A percentile compares a stretch with the other conserved stretches of the same genome.
Conservation (phyloP, 495 filamentous ascomycete species). For the Aspergillus avenaceus region DNA sequence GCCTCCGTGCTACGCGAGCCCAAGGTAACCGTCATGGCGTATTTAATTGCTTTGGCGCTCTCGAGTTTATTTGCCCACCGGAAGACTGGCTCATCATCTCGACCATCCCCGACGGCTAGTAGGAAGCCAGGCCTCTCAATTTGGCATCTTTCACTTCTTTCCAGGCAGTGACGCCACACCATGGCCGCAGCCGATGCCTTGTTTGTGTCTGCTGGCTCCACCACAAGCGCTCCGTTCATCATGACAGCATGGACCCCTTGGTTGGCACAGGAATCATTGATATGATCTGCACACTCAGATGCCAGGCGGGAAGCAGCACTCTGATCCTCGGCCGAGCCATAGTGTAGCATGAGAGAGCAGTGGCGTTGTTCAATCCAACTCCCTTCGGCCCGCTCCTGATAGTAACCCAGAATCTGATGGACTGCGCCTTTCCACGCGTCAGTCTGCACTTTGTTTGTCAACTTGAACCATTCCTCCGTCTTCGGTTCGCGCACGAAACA, state of each 20-base stretch:
- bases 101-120: conserved; percentile 80
- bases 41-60: conserved; percentile 48
- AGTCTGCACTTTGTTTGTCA: conserved; percentile 64
- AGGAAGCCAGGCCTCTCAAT: conserved; percentile 66
- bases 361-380: conserved; percentile 81
- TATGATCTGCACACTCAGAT: conserved; percentile 82
- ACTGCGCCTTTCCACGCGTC: conserved; percentile 75
- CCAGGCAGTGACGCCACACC: conserved; percentile 59
- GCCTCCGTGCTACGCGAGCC: conserved; percentile 85
- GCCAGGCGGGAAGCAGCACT: conserved; percentile 69
- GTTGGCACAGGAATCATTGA: conserved; percentile 83
- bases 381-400: conserved; percentile 80
- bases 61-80: conserved; percentile 82
- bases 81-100: conserved; percentile 89
- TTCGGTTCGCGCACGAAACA: conserved; percentile 75
- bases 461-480: conserved; percentile 64
- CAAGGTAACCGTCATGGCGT: conserved; percentile 77
- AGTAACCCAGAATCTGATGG: conserved; percentile 74
- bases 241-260: conserved; percentile 81
- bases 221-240: conserved; percentile 69
- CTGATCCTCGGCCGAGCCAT: conserved; percentile 74
- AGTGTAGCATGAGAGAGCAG: conserved; percentile 84
- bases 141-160: conserved; percentile 24
- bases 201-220: conserved; percentile 76
- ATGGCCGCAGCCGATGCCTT: conserved; percentile 73